Percentiles rank a stretch among this genome's conserved stretches.
Evolutionary conservation across 495 filamentous ascomycete genomes (phyloP).

Genomic region (Neurospora sp.): DNA sequence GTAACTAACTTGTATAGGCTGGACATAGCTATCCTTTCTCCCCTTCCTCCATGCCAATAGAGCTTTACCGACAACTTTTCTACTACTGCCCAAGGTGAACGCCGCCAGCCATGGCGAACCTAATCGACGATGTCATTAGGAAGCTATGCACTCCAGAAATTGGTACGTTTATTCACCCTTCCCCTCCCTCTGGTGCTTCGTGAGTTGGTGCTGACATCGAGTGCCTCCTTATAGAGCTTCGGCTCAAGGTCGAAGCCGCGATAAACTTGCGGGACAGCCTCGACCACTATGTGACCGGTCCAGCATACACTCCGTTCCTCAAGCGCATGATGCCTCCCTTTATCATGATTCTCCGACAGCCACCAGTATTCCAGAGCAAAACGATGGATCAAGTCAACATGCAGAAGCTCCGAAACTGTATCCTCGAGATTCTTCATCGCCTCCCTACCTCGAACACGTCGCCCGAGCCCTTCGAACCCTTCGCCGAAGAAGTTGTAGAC

Average conservation of each 20-base stretch:
- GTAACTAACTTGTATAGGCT: background rate
- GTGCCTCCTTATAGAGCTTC: conserved; percentile 46
- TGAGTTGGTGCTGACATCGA: background rate
- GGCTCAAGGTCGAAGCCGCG: conserved; percentile 65
- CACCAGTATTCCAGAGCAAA: conserved; percentile 82
- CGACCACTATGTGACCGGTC: conserved; percentile 51
- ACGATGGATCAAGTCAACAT: conserved; percentile 64
- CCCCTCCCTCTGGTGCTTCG: background rate
- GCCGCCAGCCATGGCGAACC: conserved; percentile 40
- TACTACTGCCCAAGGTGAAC: conserved; percentile 13
- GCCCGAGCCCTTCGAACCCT: conserved; percentile 72
- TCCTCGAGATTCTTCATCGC: conserved; percentile 90
- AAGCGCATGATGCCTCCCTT: conserved; percentile 85
- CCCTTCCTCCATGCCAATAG: background rate
- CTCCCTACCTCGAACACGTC: conserved; percentile 61
- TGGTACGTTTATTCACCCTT: conserved; percentile 25
- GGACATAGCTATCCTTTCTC: background rate
- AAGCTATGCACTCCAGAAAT: conserved; percentile 42
- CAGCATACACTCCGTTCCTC: conserved; percentile 65
- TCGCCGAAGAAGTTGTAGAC: conserved; percentile 77
- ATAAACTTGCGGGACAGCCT: conserved; percentile 76
- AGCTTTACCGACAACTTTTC: background rate
- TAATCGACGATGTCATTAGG: conserved; percentile 44
- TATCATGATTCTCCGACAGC: conserved; percentile 70
- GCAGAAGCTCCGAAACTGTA: conserved; percentile 80